Percentiles rank a stretch among this genome's conserved stretches.
Evolutionary conservation across 73 alveolate genomes (phyloP).

Genomic region (Diophrys sp.): DNA sequence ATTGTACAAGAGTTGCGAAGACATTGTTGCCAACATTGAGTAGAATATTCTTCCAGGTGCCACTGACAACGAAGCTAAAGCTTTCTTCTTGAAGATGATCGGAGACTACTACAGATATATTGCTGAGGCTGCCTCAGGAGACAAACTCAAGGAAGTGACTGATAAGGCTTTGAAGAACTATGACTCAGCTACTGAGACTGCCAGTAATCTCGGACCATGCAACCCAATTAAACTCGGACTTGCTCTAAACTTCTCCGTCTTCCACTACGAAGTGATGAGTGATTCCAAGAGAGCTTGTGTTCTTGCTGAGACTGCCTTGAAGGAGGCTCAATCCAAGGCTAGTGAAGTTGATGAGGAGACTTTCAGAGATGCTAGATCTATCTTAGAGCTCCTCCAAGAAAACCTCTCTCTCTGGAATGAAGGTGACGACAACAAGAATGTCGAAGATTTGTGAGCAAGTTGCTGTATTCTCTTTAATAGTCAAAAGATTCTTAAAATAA

Average conservation of each 20-base stretch:
- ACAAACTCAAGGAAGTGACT: constrained; percentile 30
- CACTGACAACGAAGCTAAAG: constrained; percentile 45
- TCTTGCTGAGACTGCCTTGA: constrained; percentile 54
- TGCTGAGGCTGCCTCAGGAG: constrained; percentile 60
- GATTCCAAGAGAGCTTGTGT: constrained; percentile 61
- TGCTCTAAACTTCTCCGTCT: constrained; percentile 63
- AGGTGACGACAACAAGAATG: constrained; percentile 2
- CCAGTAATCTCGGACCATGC: constrained; percentile 38
- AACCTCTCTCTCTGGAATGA: constrained; percentile 74
- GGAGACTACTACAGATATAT: constrained; percentile 66
- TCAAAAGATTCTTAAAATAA: no score
- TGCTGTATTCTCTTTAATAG: no score
- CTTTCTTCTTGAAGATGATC: constrained; percentile 63
- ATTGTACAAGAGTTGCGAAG: constrained; percentile 37
- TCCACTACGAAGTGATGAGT: constrained; percentile 51
- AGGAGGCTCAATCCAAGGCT: constrained; percentile 70
- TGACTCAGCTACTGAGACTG: constrained; percentile 26
- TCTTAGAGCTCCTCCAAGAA: constrained; percentile 66
- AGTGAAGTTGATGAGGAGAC: constrained; percentile 62
- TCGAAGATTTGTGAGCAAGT: constrained; percentile 1
- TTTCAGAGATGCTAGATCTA: constrained; percentile 57
- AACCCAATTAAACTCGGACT: constrained; percentile 44
- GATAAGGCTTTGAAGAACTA: constrained; percentile 43
- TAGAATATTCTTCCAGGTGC: constrained; percentile 30
- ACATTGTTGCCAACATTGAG: constrained; percentile 27